These are phyloP conservation scores for Cladorrhinum samala DNA, from an alignment of 495 filamentous ascomycete genomes.

Conservation along the genomic window DNA sequence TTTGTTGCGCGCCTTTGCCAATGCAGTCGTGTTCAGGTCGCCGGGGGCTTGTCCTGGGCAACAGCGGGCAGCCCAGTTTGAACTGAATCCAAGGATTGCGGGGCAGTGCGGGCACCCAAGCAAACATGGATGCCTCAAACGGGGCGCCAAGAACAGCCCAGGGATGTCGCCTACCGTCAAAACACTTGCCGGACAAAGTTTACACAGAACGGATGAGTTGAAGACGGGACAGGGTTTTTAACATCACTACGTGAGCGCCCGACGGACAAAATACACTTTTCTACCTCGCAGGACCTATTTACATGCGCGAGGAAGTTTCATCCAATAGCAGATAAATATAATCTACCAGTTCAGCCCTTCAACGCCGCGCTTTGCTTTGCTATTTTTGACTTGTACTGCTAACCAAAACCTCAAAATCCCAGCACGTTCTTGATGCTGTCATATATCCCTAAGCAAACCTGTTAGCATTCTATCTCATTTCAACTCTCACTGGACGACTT, in stretches of 20 bases:
- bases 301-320: not conserved
- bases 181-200: not conserved
- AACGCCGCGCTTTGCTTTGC: slow-evolving; percentile 13
- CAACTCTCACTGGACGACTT: slow-evolving; percentile 41
- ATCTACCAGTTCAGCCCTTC: not conserved
- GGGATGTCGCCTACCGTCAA: slow-evolving; percentile 3
- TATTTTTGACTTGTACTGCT: too few species aligned
- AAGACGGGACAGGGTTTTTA: not conserved
- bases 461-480: slow-evolving; percentile 16
- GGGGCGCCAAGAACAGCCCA: slow-evolving; percentile 11
- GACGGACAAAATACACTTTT: too few species aligned
- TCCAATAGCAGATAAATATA: not conserved
- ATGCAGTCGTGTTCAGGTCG: not conserved
- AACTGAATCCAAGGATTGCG: slow-evolving; percentile 3
- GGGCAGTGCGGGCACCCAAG: slow-evolving; percentile 6
- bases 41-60: not conserved
- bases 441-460: slow-evolving; percentile 41
- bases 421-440: slow-evolving; percentile 45
- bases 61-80: not conserved
- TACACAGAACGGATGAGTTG: not conserved
- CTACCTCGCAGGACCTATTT: not conserved
- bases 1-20: not conserved
- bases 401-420: slow-evolving; percentile 29
- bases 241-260: not conserved
- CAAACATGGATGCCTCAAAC: not conserved